Evolutionary conservation across 441 rosid genomes (phyloP).

Genomic region (Pelargonium myrrhifolium): DNA sequence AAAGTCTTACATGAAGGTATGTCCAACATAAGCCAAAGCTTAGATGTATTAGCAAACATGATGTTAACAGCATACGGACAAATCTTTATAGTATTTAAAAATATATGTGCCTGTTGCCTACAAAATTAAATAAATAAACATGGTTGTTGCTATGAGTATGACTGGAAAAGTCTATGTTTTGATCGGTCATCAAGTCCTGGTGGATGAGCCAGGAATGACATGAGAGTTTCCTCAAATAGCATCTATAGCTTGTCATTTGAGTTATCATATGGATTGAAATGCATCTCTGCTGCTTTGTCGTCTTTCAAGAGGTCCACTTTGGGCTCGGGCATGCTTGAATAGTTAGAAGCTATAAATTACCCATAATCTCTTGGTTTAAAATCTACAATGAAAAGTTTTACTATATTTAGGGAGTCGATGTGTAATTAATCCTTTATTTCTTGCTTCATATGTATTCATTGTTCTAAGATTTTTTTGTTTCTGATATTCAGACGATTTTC

Average conservation of each 20-base stretch:
- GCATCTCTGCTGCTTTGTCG: neutral
- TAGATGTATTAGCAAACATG: conserved; percentile 6
- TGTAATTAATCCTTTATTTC: neutral
- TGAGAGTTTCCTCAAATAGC: no score
- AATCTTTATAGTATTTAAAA: neutral
- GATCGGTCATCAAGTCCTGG: no score
- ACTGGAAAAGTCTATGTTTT: no score
- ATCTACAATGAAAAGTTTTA: neutral
- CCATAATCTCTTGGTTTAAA: no score
- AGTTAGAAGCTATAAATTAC: neutral
- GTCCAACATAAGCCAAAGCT: neutral
- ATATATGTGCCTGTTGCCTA: neutral
- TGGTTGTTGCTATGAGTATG: no score
- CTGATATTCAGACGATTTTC: conserved; percentile 40
- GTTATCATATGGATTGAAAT: no score
- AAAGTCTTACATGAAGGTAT: conserved; percentile 60
- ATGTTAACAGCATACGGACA: conserved; percentile 1
- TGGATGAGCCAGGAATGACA: no score
- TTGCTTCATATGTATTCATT: neutral
- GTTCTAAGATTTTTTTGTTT: conserved; percentile 16
- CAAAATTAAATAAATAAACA: no score
- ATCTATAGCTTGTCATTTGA: no score
- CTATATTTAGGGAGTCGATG: neutral
- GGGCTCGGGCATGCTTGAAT: neutral
- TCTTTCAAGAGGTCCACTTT: neutral